These are phyloP conservation scores for Mycena metata DNA, from an alignment of 768 basidiomycete genomes.

Conservation along the genomic window DNA sequence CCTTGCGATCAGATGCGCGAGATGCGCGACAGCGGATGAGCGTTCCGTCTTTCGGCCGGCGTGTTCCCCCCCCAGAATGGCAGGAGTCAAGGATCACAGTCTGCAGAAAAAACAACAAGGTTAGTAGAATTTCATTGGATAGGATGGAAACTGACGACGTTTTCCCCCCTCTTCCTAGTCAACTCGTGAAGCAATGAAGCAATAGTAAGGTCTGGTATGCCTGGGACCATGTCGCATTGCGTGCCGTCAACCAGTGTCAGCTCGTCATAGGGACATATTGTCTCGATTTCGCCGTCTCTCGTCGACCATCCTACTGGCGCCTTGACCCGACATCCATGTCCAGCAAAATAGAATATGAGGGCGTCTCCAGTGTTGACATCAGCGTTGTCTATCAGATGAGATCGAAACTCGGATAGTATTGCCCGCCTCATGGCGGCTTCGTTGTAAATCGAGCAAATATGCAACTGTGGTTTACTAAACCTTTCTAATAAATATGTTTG, in stretches of 20 bases:
- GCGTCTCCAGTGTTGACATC: constrained; percentile 12
- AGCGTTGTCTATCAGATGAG: constrained; percentile 26
- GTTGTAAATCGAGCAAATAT: constrained; percentile 11
- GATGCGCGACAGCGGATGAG: no score
- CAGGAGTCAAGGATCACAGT: constrained; percentile 4
- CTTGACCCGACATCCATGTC: constrained; percentile 28
- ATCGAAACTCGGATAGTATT: constrained; percentile 16
- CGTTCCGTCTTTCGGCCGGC: neutral
- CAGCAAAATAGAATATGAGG: constrained; percentile 31
- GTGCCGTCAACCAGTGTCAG: neutral
- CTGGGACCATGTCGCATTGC: neutral
- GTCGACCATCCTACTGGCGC: constrained; percentile 23
- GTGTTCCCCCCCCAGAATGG: neutral
- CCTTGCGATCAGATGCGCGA: no score
- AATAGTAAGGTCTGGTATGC: constrained; percentile 2
- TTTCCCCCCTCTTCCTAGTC: neutral
- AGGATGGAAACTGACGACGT: neutral
- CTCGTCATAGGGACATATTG: constrained; percentile 33
- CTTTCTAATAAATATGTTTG: constrained; percentile 1
- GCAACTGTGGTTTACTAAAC: constrained; percentile 2
- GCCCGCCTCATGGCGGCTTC: constrained; percentile 22
- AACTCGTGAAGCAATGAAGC: constrained; percentile 4
- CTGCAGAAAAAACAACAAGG: neutral
- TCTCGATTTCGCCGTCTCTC: constrained; percentile 11
- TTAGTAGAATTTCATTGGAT: neutral